Percentiles rank a stretch among this genome's conserved stretches.
Conservation (phyloP, 305 asterid genomes). For the Coffea humblotiana region DNA sequence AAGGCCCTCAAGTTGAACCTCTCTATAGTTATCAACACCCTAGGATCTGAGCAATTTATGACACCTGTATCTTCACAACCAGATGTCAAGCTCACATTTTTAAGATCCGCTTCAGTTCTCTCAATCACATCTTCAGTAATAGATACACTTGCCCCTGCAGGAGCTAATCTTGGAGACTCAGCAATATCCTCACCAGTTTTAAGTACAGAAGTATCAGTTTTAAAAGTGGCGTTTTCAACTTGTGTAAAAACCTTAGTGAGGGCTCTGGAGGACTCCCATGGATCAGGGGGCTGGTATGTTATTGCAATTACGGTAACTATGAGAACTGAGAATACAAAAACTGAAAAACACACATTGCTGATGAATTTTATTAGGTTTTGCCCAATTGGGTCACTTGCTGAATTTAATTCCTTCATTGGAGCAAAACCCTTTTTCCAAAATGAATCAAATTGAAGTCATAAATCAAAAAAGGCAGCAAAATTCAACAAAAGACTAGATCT, state of each 20-base stretch:
- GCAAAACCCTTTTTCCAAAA: constrained; percentile 23
- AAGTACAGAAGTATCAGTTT: constrained; percentile 62
- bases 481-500: constrained; percentile 22
- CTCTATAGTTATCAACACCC: constrained; percentile 56
- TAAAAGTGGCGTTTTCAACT: constrained; percentile 57
- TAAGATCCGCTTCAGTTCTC: constrained; percentile 50
- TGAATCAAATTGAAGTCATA: constrained; percentile 27
- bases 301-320: constrained; percentile 73
- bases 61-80: constrained; percentile 59
- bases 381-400: constrained; percentile 48
- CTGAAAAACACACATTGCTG: constrained; percentile 72
- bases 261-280: constrained; percentile 83
- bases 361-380: constrained; percentile 46
- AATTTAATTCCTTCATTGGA: constrained; percentile 41
- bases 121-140: constrained; percentile 63
- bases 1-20: constrained; percentile 64
- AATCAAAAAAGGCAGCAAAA: constrained; percentile 4
- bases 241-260: constrained; percentile 45
- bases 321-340: constrained; percentile 67
- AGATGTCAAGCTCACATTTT: constrained; percentile 42
- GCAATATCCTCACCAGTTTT: constrained; percentile 94
- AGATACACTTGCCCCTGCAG: constrained; percentile 36
- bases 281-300: constrained; percentile 94
- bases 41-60: constrained; percentile 83
- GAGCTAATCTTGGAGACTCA: constrained; percentile 40